Conservation (phyloP, 768 basidiomycete species). For the Mycena vitilis region DNA sequence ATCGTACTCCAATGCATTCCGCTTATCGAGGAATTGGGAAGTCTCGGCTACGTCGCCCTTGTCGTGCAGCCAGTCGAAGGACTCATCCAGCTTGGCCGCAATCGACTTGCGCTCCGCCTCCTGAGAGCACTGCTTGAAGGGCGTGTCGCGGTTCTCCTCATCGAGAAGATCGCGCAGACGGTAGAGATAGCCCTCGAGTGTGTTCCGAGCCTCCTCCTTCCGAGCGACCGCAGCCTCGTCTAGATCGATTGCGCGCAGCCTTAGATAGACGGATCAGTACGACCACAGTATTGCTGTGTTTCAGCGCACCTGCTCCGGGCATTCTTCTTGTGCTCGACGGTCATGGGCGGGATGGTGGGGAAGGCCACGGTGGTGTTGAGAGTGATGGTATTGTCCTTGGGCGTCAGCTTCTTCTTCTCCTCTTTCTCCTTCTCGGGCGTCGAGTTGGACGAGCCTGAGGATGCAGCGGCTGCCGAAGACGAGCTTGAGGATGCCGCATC, state of each 20-base stretch:
- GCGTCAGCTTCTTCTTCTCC: slow-evolving; percentile 47
- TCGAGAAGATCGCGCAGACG: slow-evolving; percentile 85
- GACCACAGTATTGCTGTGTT: slow-evolving; percentile 1
- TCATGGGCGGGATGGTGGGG: slow-evolving; percentile 80
- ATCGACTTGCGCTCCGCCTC: slow-evolving; percentile 76
- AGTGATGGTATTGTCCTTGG: slow-evolving; percentile 73
- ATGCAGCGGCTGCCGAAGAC: slow-evolving; percentile 44
- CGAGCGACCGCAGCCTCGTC: slow-evolving; percentile 82
- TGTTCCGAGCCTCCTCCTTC: slow-evolving; percentile 91
- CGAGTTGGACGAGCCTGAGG: slow-evolving; percentile 53
- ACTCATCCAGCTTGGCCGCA: slow-evolving; percentile 73
- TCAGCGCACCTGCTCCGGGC: slow-evolving; percentile 76
- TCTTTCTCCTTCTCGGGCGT: slow-evolving; percentile 48
- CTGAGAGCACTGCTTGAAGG: slow-evolving; percentile 89
- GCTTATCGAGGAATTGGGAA: slow-evolving; percentile 77
- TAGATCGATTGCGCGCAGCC: slow-evolving; percentile 81
- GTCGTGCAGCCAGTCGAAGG: slow-evolving; percentile 86
- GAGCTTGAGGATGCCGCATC: slow-evolving; percentile 49
- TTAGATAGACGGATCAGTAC: slow-evolving; percentile 44
- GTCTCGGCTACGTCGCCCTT: slow-evolving; percentile 87
- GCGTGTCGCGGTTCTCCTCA: slow-evolving; percentile 71
- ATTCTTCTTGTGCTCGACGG: slow-evolving; percentile 77
- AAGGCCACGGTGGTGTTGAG: slow-evolving; percentile 74
- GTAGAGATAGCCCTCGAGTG: slow-evolving; percentile 94
- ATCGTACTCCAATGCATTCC: slow-evolving; percentile 86